Percentiles rank a stretch among this genome's conserved stretches.
Conservation (phyloP, 768 basidiomycete species). For the Auricularia auricula-judae region DNA sequence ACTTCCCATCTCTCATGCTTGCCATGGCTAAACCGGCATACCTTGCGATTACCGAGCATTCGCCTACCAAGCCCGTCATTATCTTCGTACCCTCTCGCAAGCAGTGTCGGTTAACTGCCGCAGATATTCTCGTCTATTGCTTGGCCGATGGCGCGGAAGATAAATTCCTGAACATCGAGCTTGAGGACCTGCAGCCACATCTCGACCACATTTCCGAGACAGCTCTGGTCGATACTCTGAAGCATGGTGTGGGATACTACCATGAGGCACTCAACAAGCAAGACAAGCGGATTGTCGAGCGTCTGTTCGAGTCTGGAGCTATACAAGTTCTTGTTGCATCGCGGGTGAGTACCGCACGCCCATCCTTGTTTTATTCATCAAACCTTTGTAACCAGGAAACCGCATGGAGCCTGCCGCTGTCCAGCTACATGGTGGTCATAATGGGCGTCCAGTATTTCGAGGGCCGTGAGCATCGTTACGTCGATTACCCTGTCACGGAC, state of each 20-base stretch:
- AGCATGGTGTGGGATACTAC: slow-evolving; percentile 88
- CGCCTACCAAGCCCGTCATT: slow-evolving; percentile 77
- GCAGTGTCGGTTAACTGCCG: slow-evolving; percentile 89
- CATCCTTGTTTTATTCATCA: neutral
- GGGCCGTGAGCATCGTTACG: slow-evolving; percentile 94
- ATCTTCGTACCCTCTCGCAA: slow-evolving; percentile 87
- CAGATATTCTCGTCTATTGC: slow-evolving; percentile 83
- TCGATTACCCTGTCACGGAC: slow-evolving; percentile 97
- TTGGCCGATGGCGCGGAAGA: slow-evolving; percentile 75
- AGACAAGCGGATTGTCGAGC: slow-evolving; percentile 89
- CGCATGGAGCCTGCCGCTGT: slow-evolving; percentile 89
- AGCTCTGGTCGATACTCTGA: slow-evolving; percentile 65
- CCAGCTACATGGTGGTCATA: slow-evolving; percentile 95
- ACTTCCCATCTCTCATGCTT: slow-evolving; percentile 97
- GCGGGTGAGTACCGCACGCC: slow-evolving; percentile 42
- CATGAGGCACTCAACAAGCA: slow-evolving; percentile 89
- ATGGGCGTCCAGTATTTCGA: slow-evolving; percentile 99
- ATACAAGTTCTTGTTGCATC: slow-evolving; percentile 92
- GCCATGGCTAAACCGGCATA: slow-evolving; percentile 99
- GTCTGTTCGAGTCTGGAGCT: slow-evolving; percentile 86
- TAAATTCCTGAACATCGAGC: slow-evolving; percentile 82
- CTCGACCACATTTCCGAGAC: slow-evolving; percentile 74
- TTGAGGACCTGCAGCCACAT: slow-evolving; percentile 74
- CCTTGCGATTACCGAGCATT: slow-evolving; percentile 80
- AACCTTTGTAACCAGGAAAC: slow-evolving; percentile 50